phyloP scores from a whole-genome alignment of 192 early-diverging fungal genomes.

The Backusella australiensis region DNA sequence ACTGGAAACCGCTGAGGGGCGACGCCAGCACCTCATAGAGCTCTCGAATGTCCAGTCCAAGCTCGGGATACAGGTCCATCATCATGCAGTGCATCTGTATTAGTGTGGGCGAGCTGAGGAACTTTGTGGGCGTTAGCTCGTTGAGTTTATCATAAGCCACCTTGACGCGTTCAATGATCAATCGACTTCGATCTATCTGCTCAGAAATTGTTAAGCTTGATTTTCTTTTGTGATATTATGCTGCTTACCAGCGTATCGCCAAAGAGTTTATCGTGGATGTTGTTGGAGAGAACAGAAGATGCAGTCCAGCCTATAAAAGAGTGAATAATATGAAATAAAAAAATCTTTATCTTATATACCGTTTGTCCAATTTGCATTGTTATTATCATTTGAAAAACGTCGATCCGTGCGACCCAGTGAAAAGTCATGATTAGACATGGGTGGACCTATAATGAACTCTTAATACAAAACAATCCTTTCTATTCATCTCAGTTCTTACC shows the following conservation, averaged over 20 bases:
- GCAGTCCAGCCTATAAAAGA: constrained; percentile 18
- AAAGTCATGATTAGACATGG: not conserved
- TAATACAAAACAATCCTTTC: not conserved
- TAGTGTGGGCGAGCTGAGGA: constrained; percentile 1
- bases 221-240: not conserved
- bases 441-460: not conserved
- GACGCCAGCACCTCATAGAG: constrained; percentile 19
- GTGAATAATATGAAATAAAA: not conserved
- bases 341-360: not conserved
- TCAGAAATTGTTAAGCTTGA: not conserved
- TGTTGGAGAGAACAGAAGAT: constrained; percentile 13
- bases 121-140: constrained; percentile 21
- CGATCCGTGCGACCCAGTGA: not conserved
- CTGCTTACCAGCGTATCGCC: constrained; percentile 25
- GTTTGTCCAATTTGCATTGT: constrained; percentile 8
- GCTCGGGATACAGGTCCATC: constrained; percentile 29
- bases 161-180: constrained; percentile 20
- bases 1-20: constrained; percentile 23
- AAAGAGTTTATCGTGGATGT: constrained; percentile 29
- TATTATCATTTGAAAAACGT: not conserved
- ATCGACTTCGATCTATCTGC: constrained; percentile 5
- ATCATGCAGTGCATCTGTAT: constrained; percentile 32
- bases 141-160: constrained; percentile 23
- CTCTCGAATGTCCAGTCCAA: constrained; percentile 26
- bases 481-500: not conserved